Evolutionary conservation across 176 grass and related monocot genomes (phyloP).

Genomic region (Leersia perrieri): DNA sequence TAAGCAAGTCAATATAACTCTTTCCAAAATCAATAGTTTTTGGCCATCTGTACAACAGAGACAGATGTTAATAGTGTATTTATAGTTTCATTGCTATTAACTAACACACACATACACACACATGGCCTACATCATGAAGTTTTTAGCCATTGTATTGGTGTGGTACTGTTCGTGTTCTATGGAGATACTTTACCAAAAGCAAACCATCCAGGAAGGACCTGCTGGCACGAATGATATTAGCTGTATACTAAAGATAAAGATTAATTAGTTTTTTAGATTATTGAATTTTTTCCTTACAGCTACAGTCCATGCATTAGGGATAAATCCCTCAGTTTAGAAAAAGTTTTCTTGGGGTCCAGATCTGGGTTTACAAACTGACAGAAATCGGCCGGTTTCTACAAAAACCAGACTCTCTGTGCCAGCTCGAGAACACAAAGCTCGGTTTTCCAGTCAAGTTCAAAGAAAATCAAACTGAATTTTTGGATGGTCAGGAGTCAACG

Average conservation of each 20-base stretch:
- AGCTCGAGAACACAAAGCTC: too few species aligned
- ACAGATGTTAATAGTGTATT: not conserved
- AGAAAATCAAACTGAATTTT: too few species aligned
- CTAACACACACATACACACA: not conserved
- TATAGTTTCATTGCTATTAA: not conserved
- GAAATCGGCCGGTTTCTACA: too few species aligned
- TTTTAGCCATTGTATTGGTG: not conserved
- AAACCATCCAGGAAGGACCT: not conserved
- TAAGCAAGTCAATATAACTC: conserved; percentile 1
- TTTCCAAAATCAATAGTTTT: not conserved
- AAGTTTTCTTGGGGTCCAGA: not conserved
- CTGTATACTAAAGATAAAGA: not conserved
- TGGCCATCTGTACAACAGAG: not conserved
- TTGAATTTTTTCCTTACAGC: not conserved
- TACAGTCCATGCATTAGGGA: not conserved
- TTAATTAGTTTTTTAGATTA: not conserved
- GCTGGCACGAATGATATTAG: not conserved
- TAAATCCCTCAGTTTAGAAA: not conserved
- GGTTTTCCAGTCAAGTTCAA: too few species aligned
- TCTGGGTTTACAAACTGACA: too few species aligned
- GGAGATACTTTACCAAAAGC: not conserved
- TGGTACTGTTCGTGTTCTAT: not conserved
- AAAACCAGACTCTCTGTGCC: too few species aligned
- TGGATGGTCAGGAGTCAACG: too few species aligned
- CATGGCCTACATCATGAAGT: too few species aligned